These are phyloP conservation scores for Viola pubescens DNA, from an alignment of 441 rosid species.

Conservation along the genomic window DNA sequence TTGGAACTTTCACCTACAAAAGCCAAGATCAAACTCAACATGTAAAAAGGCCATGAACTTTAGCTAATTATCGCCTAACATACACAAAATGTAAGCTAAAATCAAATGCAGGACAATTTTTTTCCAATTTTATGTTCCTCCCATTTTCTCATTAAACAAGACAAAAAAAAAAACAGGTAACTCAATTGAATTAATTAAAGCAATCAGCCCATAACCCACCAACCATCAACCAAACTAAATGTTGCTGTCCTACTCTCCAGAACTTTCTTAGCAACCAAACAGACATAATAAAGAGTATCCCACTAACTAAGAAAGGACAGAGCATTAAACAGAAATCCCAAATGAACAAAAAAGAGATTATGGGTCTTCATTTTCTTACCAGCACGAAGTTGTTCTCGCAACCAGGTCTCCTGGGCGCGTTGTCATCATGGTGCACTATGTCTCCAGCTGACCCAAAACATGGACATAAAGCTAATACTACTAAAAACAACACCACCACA, in stretches of 20 bases:
- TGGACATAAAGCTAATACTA: slow-evolving; percentile 27
- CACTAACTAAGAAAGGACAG: no score
- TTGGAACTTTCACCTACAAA: slow-evolving; percentile 80
- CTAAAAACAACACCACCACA: slow-evolving; percentile 3
- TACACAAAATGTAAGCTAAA: neutral
- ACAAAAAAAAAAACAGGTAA: neutral
- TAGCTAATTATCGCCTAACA: no score
- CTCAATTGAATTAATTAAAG: neutral
- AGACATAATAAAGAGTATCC: no score
- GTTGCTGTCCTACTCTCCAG: no score
- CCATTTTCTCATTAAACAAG: slow-evolving; percentile 12
- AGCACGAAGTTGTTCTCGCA: slow-evolving; percentile 93
- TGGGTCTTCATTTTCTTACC: slow-evolving; percentile 31
- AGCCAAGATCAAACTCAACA: slow-evolving; percentile 6
- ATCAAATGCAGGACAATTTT: neutral
- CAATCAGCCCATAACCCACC: neutral
- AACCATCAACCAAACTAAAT: neutral
- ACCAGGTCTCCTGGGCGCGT: slow-evolving; percentile 90
- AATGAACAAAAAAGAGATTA: slow-evolving; percentile 1
- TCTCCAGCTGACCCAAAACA: slow-evolving; percentile 57
- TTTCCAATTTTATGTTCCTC: neutral
- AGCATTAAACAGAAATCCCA: neutral
- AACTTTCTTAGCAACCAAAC: no score
- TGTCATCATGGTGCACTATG: slow-evolving; percentile 78
- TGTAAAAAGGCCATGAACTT: no score